phyloP scores from a whole-genome alignment of 495 filamentous ascomycete genomes.

The Penicillium ochrochloron region DNA sequence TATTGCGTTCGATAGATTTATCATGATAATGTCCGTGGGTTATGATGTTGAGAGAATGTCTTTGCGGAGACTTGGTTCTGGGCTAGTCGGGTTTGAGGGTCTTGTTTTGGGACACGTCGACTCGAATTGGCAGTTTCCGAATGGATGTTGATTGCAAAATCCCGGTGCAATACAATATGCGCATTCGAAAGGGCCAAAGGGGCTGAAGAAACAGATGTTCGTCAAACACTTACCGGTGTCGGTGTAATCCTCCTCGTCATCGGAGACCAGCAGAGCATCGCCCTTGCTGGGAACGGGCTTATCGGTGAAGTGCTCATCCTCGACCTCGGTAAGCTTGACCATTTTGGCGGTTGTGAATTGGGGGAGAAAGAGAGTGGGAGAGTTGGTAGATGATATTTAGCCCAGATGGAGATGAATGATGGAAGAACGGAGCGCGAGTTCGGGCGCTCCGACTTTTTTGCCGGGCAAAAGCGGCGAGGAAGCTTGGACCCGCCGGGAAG shows the following conservation, averaged over 20 bases:
- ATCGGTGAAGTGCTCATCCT: constrained; percentile 88
- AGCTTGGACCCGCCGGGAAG: constrained; percentile 33
- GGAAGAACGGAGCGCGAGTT: constrained; percentile 35
- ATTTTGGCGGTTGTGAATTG: constrained; percentile 60
- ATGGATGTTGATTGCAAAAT: not conserved
- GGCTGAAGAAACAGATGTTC: constrained; percentile 13
- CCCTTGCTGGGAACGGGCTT: constrained; percentile 66
- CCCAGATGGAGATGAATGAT: constrained; percentile 28
- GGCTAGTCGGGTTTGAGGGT: not conserved
- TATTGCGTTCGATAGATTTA: constrained; percentile 20
- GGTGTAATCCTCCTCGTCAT: constrained; percentile 88
- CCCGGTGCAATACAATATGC: constrained; percentile 17
- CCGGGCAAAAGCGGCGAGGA: constrained; percentile 51
- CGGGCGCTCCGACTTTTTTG: constrained; percentile 50
- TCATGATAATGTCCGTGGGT: constrained; percentile 3
- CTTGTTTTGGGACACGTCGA: not conserved
- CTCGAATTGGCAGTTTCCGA: constrained; percentile 3
- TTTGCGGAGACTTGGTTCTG: not conserved
- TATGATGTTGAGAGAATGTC: too few relatives aligned
- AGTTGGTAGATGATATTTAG: constrained; percentile 19
- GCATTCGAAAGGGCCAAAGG: not conserved
- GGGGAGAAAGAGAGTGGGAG: constrained; percentile 21
- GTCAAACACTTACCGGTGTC: constrained; percentile 72
- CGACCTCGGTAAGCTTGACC: constrained; percentile 95
- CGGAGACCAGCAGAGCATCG: constrained; percentile 57